phyloP scores from a whole-genome alignment of 2,329 filamentous ascomycete genomes.

The Neopestalotiopsis rosae region DNA sequence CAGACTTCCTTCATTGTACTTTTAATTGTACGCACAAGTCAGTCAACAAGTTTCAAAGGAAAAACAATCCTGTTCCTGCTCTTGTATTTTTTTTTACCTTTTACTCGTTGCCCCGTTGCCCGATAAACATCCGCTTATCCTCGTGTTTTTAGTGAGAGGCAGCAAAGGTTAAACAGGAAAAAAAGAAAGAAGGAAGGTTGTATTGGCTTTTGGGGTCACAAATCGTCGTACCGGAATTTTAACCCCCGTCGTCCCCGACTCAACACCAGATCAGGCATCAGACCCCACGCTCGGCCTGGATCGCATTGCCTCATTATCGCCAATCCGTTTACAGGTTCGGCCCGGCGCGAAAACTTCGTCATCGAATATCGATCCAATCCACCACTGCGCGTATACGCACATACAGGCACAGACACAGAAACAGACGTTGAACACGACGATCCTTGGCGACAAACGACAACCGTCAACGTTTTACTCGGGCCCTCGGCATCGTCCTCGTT shows the following conservation, averaged over 20 bases:
- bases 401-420: too few species aligned
- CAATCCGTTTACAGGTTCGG: background rate
- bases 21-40: too few species aligned
- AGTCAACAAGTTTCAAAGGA: too few species aligned
- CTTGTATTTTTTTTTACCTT: too few species aligned
- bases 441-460: background rate
- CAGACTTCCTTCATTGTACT: too few species aligned
- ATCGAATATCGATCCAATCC: background rate
- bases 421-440: background rate
- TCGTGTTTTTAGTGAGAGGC: too few species aligned
- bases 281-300: background rate
- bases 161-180: background rate
- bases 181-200: background rate
- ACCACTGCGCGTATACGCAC: background rate
- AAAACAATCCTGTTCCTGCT: too few species aligned
- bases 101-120: too few species aligned
- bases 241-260: background rate
- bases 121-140: too few species aligned
- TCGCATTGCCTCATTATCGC: background rate
- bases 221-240: background rate
- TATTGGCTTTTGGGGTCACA: background rate
- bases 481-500: background rate
- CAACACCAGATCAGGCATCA: background rate
- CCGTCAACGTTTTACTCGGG: background rate
- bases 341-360: background rate